Evolutionary conservation across 768 basidiomycete species (phyloP).

Genomic region (Lentinus tigrinus): DNA sequence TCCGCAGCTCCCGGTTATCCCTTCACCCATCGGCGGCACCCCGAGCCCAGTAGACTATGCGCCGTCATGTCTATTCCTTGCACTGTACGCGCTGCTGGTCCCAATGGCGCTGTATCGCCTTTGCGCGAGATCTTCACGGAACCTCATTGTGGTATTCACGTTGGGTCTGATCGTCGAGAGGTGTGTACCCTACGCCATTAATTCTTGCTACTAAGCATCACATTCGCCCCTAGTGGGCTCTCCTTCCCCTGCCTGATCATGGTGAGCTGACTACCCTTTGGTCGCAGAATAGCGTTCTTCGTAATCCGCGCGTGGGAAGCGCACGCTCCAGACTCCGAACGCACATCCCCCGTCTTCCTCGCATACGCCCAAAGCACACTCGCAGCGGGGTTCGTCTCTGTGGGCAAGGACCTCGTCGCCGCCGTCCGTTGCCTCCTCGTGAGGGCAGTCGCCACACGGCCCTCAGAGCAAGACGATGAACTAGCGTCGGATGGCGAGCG

Average conservation of each 20-base stretch:
- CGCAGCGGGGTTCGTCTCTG: conserved; percentile 1
- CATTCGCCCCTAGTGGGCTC: no score
- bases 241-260: not conserved
- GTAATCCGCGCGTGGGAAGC: not conserved
- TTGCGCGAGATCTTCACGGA: conserved; percentile 9
- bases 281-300: not conserved
- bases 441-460: not conserved
- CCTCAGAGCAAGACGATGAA: not conserved
- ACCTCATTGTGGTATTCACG: conserved; percentile 11
- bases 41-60: conserved; percentile 18
- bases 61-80: conserved; percentile 26
- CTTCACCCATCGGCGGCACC: conserved; percentile 5
- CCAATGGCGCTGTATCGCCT: conserved; percentile 19
- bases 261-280: not conserved
- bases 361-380: conserved; percentile 1
- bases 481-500: no score
- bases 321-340: not conserved
- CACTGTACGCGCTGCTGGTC: conserved; percentile 17
- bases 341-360: not conserved
- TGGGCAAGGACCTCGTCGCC: not conserved
- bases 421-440: conserved; percentile 5
- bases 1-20: not conserved
- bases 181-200: no score
- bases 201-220: no score
- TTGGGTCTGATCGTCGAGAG: conserved; percentile 19